Percentiles rank a stretch among this genome's conserved stretches.
These are phyloP conservation scores for Yamadazyma atlantica DNA, from an alignment of 1,139 yeast genomes.

Conservation along the genomic window DNA sequence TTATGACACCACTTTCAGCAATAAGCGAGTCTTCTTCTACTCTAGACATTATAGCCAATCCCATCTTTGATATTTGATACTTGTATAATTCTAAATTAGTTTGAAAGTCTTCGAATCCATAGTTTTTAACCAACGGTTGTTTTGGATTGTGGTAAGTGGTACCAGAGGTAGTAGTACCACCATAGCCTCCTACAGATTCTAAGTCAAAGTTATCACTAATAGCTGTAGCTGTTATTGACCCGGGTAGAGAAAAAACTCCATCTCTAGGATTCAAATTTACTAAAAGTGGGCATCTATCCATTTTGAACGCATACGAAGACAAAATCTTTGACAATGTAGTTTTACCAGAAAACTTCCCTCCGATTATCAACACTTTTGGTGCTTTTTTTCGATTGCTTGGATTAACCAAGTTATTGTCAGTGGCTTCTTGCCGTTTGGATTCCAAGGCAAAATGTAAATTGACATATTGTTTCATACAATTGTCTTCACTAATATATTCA, in stretches of 20 bases:
- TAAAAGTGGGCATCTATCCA: constrained; percentile 60
- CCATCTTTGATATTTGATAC: constrained; percentile 55
- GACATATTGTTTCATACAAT: constrained; percentile 60
- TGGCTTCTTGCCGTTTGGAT: constrained; percentile 46
- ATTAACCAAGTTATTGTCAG: constrained; percentile 25
- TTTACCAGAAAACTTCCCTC: constrained; percentile 75
- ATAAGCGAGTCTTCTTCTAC: constrained; percentile 54
- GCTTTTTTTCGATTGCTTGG: constrained; percentile 28
- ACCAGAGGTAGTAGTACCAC: constrained; percentile 79
- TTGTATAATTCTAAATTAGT: constrained; percentile 66
- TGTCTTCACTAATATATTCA: constrained; percentile 72
- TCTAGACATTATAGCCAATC: constrained; percentile 58
- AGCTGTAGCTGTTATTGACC: constrained; percentile 82
- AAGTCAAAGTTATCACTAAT: constrained; percentile 79
- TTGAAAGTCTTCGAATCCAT: constrained; percentile 62
- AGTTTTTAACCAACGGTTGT: constrained; percentile 81
- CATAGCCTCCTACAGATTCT: constrained; percentile 73
- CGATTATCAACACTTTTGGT: constrained; percentile 74
- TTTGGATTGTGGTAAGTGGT: constrained; percentile 79
- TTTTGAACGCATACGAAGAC: constrained; percentile 72
- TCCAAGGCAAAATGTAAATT: constrained; percentile 81
- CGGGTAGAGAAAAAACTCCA: constrained; percentile 80
- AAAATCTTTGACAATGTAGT: constrained; percentile 70
- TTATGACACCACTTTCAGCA: constrained; percentile 59
- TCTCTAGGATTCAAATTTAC: constrained; percentile 85